Conservation (phyloP, 345 rosid genomes). For the Draba incana region DNA sequence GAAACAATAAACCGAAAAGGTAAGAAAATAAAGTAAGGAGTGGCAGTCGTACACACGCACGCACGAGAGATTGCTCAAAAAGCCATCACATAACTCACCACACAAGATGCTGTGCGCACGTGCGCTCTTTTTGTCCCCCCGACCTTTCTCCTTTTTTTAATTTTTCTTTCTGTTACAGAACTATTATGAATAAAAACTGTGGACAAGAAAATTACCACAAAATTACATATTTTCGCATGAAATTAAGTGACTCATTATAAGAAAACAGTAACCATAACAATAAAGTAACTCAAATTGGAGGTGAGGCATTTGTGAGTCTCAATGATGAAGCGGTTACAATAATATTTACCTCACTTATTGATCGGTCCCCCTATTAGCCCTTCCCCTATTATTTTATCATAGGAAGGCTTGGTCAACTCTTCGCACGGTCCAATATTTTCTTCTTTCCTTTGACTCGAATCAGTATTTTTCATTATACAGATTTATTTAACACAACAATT, state of each 20-base stretch:
- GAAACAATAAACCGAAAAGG: constrained; percentile 10
- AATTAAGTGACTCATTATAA: constrained; percentile 2
- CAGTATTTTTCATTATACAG: constrained; percentile 4
- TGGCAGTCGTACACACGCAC: constrained; percentile 44
- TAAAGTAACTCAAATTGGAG: background rate
- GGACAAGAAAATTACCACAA: background rate
- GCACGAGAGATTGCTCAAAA: constrained; percentile 54
- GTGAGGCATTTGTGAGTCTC: constrained; percentile 33
- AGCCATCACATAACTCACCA: constrained; percentile 37
- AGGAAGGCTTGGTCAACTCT: constrained; percentile 36
- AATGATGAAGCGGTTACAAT: constrained; percentile 37
- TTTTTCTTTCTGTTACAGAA: background rate
- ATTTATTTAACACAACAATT: background rate
- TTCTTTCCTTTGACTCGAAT: constrained; percentile 16
- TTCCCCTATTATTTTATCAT: constrained; percentile 18
- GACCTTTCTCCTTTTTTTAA: background rate
- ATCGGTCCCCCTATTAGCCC: constrained; percentile 30
- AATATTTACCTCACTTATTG: constrained; percentile 28
- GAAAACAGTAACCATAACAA: background rate
- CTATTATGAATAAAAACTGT: background rate
- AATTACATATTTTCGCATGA: no score
- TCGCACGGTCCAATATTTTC: constrained; percentile 18
- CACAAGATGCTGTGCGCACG: constrained; percentile 56
- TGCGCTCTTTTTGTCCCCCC: constrained; percentile 36
- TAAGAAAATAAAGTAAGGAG: constrained; percentile 22